Base-by-base conservation (phyloP, 495 filamentous ascomycete genomes). In the Aspergillus nidulans region DNA sequence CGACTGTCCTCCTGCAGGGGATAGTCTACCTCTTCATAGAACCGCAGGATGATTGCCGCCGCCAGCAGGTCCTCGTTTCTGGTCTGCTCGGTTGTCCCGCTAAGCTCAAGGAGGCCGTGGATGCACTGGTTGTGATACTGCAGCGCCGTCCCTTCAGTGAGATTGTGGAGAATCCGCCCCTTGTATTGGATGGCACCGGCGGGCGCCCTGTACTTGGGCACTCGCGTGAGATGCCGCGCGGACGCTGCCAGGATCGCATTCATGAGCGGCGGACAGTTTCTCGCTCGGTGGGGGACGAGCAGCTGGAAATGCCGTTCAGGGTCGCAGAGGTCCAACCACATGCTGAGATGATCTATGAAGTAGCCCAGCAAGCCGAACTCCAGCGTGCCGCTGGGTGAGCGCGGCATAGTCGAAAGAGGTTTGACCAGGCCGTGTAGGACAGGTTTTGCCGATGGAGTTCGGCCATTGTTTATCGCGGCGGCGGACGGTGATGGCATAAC, bases 11-110 rank as follows among this genome's bases (percentile, higher is more conserved):
- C 48, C 6, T 50, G 48, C 4, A 50, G 32, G 1, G 48, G 48
- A 9, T 61, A 57, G 19, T 69, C 65, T 3, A 67, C 45, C 45
- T 71, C 65, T 48, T 71, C 68, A n/a, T 70, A 69, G 49, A 68
- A 67, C 23, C 66, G 66, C 18, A 69, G 54, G 8, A 69, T 69
- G 7, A 69, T 65, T 2, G 61, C 66, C 6, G 68, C 64, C 0
- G 62, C 63, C 0, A 71, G 61, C 13, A 71, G 56, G 25, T 64
- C 62, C 52, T 67, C 62, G 56, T 67, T 56, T 13, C 52, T 53
- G 0, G 60, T 55, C 25, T 64, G 60, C 15, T 52, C 26, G 1
- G 62, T 46, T 16, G 63, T 53, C 13, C 51, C 53, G 5, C 58
- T 56, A 10, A 69, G 32, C 10, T 51, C 49, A 5, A 61, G 45